Base-by-base conservation (phyloP, 192 early-diverging fungal species). In the Coemansia guatemalensis region DNA sequence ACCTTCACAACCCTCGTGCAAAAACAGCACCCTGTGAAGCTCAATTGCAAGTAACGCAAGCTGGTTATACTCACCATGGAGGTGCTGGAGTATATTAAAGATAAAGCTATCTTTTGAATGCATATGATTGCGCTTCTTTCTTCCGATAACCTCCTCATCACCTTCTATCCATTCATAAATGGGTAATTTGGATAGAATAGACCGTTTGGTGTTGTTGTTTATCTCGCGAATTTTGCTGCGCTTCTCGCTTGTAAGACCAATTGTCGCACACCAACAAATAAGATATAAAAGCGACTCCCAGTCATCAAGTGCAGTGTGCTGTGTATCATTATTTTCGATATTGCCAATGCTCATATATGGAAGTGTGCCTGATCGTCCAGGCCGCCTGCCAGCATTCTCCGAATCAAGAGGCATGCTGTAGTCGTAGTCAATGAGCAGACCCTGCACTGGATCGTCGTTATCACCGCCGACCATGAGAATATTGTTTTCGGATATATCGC, bases 401-500 rank as follows among this genome's bases (percentile, higher is more conserved):
- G 30, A 9, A 22, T 20, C 21, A 22, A 24, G 32, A 8, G 39
- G 30, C 1, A 67, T 44, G 6, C 54, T 59, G 41, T 56, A 44
- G 20, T 67, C 71, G 35, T 67, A 73, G 22, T 73, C 71, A 20
- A 73, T 67, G 11, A 73, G 48, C 12, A 73, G 18, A 2, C 71
- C 71, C 8, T 24, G 47, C 1, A 72, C 53, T 32, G 30, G 8
- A 32, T 3, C 8, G 8, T 33, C 25, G 5, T 53, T 24, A 3
- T 25, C 48, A 8, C 55, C 32, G 51, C 65, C 41, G 21, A 58
- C 29, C 21, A 62, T 53, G 3, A 67, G 22, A 1, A 67, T 52
- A 29, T 73, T 73, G 39, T 67, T 73, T 0, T 27, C 53, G 14
- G 71, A 73, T 7, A 73, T 73, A 44, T 73, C 71, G 4, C 65